Evolutionary conservation across 176 grass and related monocot genomes (phyloP).

Genomic region (Puya raimondii): DNA sequence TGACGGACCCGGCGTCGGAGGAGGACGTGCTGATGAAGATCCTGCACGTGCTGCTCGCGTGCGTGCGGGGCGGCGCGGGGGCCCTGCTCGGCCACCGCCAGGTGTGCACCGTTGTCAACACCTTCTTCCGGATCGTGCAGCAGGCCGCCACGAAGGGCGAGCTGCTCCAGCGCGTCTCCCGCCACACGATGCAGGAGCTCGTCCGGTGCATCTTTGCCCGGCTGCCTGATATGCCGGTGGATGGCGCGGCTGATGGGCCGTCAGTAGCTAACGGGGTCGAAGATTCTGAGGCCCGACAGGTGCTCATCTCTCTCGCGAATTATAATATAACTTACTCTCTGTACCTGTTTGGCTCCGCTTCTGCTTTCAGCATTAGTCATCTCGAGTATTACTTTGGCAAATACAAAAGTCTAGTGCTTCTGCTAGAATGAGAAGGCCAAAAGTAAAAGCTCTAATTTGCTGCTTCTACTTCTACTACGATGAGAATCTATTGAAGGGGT

Average conservation of each 20-base stretch:
- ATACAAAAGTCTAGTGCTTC: no score
- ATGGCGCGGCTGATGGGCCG: background rate
- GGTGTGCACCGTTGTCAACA: slow-evolving; percentile 82
- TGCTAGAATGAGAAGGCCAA: no score
- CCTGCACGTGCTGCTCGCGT: slow-evolving; percentile 78
- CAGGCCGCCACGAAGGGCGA: slow-evolving; percentile 97
- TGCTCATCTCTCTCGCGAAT: background rate
- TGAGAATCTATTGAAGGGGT: no score
- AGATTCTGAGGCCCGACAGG: background rate
- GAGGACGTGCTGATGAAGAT: slow-evolving; percentile 85
- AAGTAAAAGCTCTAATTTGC: no score
- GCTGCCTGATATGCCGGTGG: slow-evolving; percentile 36
- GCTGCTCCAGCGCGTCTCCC: slow-evolving; percentile 83
- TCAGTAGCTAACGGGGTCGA: background rate
- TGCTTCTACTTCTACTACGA: no score
- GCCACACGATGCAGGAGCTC: slow-evolving; percentile 98
- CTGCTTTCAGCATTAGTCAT: no score
- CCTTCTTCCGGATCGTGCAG: slow-evolving; percentile 94
- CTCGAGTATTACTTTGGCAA: no score
- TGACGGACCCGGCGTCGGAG: slow-evolving; percentile 88
- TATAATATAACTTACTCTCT: no score
- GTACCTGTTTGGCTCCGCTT: no score
- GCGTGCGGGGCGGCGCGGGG: slow-evolving; percentile 54
- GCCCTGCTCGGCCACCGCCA: slow-evolving; percentile 57
- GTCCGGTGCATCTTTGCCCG: slow-evolving; percentile 61